phyloP scores from a whole-genome alignment of 768 basidiomycete species.

The Mrakia gelida region DNA sequence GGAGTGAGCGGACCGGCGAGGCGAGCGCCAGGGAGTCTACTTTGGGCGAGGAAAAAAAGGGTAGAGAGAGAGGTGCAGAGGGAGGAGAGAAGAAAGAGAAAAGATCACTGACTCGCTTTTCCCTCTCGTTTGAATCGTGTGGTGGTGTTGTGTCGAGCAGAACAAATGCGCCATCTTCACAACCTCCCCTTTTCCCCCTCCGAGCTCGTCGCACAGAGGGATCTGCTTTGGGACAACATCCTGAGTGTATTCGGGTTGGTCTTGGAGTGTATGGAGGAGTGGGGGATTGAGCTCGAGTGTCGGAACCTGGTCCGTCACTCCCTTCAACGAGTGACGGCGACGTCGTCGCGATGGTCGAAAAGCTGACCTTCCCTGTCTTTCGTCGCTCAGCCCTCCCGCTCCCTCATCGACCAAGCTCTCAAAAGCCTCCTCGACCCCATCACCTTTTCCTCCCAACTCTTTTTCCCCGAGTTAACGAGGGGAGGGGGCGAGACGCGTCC shows the following conservation, averaged over 20 bases:
- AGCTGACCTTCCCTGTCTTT: too few species aligned
- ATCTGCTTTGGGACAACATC: background rate
- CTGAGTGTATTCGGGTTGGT: background rate
- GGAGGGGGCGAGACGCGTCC: too few species aligned
- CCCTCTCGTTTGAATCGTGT: too few species aligned
- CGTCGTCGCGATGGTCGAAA: too few species aligned
- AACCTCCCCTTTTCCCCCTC: background rate
- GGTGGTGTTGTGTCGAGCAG: too few species aligned
- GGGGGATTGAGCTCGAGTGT: background rate
- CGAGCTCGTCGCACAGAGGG: background rate
- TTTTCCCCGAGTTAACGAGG: background rate
- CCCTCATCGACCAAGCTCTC: too few species aligned
- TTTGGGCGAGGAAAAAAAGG: background rate
- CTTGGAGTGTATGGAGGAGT: slow-evolving; percentile 5
- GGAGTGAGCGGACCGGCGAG: too few species aligned
- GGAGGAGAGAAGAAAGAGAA: too few species aligned
- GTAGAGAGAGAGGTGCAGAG: too few species aligned
- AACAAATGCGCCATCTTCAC: background rate
- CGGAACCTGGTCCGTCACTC: background rate
- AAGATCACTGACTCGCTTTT: too few species aligned
- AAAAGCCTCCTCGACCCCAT: background rate
- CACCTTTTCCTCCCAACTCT: background rate
- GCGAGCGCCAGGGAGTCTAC: too few species aligned
- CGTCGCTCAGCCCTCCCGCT: background rate
- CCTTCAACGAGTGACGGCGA: too few species aligned